Conservation (phyloP, 225 moss, liverwort and hornwort species). For the Takakia lepidozioides region DNA sequence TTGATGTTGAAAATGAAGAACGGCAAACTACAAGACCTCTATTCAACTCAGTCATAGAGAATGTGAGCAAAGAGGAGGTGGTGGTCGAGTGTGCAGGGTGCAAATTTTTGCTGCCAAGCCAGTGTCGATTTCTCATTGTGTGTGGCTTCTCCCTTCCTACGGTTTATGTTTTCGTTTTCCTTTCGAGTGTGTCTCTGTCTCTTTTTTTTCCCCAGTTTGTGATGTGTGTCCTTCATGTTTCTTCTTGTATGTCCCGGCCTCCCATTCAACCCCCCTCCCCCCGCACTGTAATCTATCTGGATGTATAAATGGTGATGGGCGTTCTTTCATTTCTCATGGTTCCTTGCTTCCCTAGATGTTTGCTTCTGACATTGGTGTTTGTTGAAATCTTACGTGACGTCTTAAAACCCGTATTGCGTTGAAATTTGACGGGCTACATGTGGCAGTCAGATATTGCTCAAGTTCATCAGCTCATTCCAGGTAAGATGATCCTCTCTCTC, state of each 20-base stretch:
- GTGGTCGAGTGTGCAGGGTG: conserved; percentile 61
- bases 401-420: no score
- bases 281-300: no score
- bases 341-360: no score
- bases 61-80: conserved; percentile 28
- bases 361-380: no score
- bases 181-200: neutral
- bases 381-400: no score
- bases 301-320: no score
- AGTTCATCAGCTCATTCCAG: conserved; percentile 65
- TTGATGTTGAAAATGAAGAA: conserved; percentile 23
- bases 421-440: conserved; percentile 9
- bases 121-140: conserved; percentile 68
- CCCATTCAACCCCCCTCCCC: neutral
- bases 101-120: conserved; percentile 59
- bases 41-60: conserved; percentile 52
- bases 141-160: conserved; percentile 11
- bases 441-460: conserved; percentile 65
- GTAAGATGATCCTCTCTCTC: conserved; percentile 14
- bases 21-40: conserved; percentile 16
- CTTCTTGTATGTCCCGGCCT: neutral
- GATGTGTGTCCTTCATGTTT: neutral
- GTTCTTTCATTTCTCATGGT: no score
- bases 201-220: neutral
- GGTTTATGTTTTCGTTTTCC: neutral